These are phyloP conservation scores for Cerrena zonata DNA, from an alignment of 1,284 basidiomycete genomes.

Conservation along the genomic window DNA sequence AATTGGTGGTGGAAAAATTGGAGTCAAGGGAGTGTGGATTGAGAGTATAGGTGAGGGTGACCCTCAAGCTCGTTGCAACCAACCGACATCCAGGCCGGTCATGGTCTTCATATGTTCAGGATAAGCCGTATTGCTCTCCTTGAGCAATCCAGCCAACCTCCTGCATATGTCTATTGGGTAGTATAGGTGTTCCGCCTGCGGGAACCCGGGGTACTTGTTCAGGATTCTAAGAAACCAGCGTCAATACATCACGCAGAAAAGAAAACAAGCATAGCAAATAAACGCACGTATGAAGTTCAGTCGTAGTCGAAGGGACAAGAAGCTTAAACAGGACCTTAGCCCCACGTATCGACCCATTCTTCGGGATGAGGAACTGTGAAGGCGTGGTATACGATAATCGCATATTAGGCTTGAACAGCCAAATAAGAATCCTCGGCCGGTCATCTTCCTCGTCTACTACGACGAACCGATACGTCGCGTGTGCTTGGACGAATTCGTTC, in stretches of 20 bases:
- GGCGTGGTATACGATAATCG: constrained; percentile 65
- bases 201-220: constrained; percentile 69
- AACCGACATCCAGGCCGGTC: constrained; percentile 75
- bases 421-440: constrained; percentile 63
- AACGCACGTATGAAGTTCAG: constrained; percentile 55
- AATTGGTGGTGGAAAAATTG: too few relatives aligned
- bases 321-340: constrained; percentile 76
- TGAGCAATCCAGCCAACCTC: constrained; percentile 58
- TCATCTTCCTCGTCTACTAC: constrained; percentile 80
- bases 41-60: neutral
- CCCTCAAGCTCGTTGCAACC: constrained; percentile 42
- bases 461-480: constrained; percentile 84
- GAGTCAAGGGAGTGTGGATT: too few relatives aligned
- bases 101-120: constrained; percentile 67
- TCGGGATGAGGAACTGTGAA: constrained; percentile 52
- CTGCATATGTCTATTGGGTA: constrained; percentile 72
- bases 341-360: constrained; percentile 55
- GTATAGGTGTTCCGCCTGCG: constrained; percentile 74
- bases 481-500: constrained; percentile 80
- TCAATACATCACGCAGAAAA: neutral
- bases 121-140: constrained; percentile 69
- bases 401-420: constrained; percentile 86
- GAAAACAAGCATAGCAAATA: neutral
- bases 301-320: constrained; percentile 47
- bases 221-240: constrained; percentile 39